Base-by-base conservation (phyloP, 2,329 filamentous ascomycete genomes). In the Hypoxylon sp. region DNA sequence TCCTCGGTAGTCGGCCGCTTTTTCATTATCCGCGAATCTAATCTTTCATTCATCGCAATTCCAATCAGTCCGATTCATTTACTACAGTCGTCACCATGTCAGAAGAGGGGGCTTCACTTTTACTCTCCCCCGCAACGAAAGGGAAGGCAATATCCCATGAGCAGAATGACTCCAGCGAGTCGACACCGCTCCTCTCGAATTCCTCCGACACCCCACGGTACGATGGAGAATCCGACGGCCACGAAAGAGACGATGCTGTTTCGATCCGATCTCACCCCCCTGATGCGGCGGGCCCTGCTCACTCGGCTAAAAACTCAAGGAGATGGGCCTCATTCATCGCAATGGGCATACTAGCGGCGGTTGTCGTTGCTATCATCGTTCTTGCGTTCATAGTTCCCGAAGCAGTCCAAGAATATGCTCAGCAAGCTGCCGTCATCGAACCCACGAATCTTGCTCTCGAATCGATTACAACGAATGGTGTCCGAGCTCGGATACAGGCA, bases 401-500 rank as follows among this genome's bases (percentile, higher is more conserved):
- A 14, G 88, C 91, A 6, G 88, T 97, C 10, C 89, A 97, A 79
- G 87, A 93, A 76, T 99, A 99, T 79, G 93, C 92, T 52, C 91
- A 95, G 80, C 86, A 94, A 78, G 93, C 94, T 2, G 86, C 91
- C 23, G 89, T 95, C 17, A 87, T 99, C 71, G 89, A 94, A 76
- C 93, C 96, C 1, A 94, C 91, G 5, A 92, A 90, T 72, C 81
- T 99, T 19, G 93, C 94, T 1, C 89, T 99, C 65, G 92, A 96
- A 75, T 93, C 91, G 1, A 91, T 98, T 71, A 98, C 93, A 0
- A 77, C 88, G 6, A 86, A 90, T 64, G 95, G 96, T 11, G 87
- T 98, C 7, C 88, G 87, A 67, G 91, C 93, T 32, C 90, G 93
- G 69, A 85, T 99, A 50, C 91, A 94, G 75, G 95, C 92, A 19